These are phyloP conservation scores for Dendryphion nanum DNA, from an alignment of 2,329 filamentous ascomycete species.

Conservation along the genomic window DNA sequence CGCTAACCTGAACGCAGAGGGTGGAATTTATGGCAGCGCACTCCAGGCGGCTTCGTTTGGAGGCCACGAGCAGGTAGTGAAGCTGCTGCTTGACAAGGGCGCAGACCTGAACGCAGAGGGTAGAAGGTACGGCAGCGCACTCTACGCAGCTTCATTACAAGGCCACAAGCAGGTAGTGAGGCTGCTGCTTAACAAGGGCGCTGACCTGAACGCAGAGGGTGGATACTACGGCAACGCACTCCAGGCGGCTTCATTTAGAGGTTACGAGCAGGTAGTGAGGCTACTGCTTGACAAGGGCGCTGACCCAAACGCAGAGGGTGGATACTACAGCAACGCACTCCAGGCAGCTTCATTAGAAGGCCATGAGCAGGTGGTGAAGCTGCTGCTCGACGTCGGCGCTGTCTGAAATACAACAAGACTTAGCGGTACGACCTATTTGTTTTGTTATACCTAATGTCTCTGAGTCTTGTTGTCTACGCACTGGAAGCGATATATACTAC, in stretches of 20 bases:
- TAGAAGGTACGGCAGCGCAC: background rate
- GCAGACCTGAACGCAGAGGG: background rate
- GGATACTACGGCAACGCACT: background rate
- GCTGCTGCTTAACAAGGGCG: background rate
- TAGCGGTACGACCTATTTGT: too few relatives aligned
- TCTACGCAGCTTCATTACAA: background rate
- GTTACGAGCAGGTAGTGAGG: background rate
- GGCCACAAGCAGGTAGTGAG: background rate
- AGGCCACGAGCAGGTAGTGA: background rate
- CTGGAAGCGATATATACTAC: too few relatives aligned
- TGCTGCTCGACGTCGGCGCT: background rate
- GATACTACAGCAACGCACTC: background rate
- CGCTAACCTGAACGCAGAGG: slow-evolving; percentile 1
- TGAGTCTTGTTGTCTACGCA: too few relatives aligned
- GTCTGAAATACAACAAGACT: too few relatives aligned
- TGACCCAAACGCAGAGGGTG: background rate
- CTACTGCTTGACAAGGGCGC: background rate
- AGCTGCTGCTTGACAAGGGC: background rate
- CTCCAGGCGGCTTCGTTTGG: background rate
- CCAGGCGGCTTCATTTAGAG: background rate
- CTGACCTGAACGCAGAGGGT: background rate
- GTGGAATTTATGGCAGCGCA: background rate
- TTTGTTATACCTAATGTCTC: too few relatives aligned
- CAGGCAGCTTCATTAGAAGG: background rate
- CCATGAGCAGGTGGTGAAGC: background rate